Percentiles rank a stretch among this genome's conserved stretches.
phyloP scores from a whole-genome alignment of 1,284 basidiomycete species.

The Tilletia walkeri region DNA sequence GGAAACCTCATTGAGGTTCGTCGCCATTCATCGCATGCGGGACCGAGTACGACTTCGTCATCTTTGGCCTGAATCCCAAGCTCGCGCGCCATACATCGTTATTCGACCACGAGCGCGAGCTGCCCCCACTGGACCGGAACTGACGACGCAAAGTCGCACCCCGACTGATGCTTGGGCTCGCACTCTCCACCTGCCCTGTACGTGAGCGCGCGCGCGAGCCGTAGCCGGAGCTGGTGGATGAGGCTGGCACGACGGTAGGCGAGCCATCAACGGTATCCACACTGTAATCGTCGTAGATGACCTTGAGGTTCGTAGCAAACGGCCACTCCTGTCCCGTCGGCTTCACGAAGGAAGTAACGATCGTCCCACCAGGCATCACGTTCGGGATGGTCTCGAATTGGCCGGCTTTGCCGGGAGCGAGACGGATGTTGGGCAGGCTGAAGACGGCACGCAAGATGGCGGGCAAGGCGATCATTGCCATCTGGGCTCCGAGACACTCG shows the following conservation, averaged over 20 bases:
- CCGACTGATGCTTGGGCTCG: no score
- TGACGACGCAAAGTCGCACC: no score
- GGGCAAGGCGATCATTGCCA: slow-evolving; percentile 13
- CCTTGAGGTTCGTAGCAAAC: slow-evolving; percentile 7
- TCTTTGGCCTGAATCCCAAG: no score
- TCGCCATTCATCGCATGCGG: no score
- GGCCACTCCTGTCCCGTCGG: slow-evolving; percentile 9
- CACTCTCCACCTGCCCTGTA: no score
- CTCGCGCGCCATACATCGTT: no score
- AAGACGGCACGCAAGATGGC: slow-evolving; percentile 10
- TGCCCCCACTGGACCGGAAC: no score
- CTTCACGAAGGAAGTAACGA: not conserved
- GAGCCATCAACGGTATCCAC: no score
- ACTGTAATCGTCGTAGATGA: not conserved
- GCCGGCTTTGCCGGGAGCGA: slow-evolving; percentile 2
- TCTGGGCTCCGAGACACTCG: slow-evolving; percentile 16
- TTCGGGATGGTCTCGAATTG: slow-evolving; percentile 4
- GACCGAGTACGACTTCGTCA: no score
- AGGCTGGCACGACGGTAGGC: not conserved
- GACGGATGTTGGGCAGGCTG: slow-evolving; percentile 15
- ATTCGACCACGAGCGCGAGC: no score
- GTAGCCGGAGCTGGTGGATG: not conserved
- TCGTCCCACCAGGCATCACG: slow-evolving; percentile 8
- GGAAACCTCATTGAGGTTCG: no score
- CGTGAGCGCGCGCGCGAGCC: slow-evolving; percentile 1